A percentile compares a stretch with the other conserved stretches of the same genome.
Evolutionary conservation across 2,329 filamentous ascomycete species (phyloP).

Genomic region (Fusarium veterinarium): DNA sequence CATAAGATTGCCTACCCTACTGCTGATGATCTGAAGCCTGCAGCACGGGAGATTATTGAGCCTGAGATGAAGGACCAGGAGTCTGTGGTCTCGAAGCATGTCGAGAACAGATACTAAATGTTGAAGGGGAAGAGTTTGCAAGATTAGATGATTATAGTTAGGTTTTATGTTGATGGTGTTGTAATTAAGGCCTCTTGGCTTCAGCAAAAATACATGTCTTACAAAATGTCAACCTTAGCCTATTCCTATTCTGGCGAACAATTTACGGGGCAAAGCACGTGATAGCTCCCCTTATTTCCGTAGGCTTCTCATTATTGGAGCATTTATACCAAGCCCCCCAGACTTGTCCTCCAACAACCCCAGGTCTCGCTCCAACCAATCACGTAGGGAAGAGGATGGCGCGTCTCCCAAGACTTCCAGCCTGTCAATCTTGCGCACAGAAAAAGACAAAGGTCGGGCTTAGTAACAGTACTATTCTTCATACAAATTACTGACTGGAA

Average conservation of each 20-base stretch:
- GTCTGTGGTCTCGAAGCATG: slow-evolving; percentile 14
- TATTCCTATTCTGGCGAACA: background rate
- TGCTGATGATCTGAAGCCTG: slow-evolving; percentile 37
- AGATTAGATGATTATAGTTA: rapidly evolving
- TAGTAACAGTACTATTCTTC: too few relatives aligned
- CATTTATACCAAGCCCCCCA: background rate
- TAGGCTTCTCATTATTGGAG: background rate
- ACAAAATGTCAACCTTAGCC: rapidly evolving
- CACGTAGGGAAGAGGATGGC: background rate
- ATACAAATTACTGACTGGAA: background rate
- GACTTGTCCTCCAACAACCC: background rate
- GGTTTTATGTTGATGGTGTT: rapidly evolving
- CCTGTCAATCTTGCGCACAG: slow-evolving; percentile 19
- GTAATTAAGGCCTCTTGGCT: rapidly evolving
- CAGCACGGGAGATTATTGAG: slow-evolving; percentile 9
- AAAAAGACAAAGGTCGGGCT: slow-evolving; percentile 15
- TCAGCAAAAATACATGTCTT: rapidly evolving
- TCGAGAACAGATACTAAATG: background rate
- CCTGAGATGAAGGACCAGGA: slow-evolving; percentile 22
- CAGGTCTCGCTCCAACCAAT: background rate
- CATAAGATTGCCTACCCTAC: slow-evolving; percentile 46
- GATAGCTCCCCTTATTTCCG: background rate
- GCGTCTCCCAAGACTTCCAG: slow-evolving; percentile 13
- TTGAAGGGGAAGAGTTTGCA: rapidly evolving
- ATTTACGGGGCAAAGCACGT: background rate